phyloP scores from a whole-genome alignment of 345 rosid species.

The Salix brachista region DNA sequence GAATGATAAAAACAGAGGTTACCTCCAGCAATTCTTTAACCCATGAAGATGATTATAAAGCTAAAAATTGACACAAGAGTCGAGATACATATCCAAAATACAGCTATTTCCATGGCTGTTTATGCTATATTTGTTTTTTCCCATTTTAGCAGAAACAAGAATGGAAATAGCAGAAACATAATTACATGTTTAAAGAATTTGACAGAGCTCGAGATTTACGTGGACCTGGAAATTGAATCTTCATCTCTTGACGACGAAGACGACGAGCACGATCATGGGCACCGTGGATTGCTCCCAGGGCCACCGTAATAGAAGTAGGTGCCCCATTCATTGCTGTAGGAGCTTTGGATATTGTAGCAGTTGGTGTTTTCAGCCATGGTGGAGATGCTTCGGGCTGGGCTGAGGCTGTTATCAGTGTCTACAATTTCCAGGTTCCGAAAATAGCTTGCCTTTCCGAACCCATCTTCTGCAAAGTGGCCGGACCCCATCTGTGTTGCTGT shows the following conservation, averaged over 20 bases:
- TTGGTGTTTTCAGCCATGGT: conserved; percentile 81
- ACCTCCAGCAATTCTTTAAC: background rate
- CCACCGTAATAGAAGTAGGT: conserved; percentile 91
- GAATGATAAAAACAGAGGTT: background rate
- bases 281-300: conserved; percentile 70
- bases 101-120: conserved; percentile 37
- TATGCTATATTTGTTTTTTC: conserved; percentile 12
- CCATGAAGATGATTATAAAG: background rate
- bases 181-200: conserved; percentile 38
- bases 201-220: background rate
- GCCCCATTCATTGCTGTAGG: conserved; percentile 82
- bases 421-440: conserved; percentile 84
- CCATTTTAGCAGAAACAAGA: conserved; percentile 27
- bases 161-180: conserved; percentile 26
- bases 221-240: background rate
- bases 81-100: conserved; percentile 13
- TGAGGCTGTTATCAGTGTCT: conserved; percentile 80
- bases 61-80: background rate
- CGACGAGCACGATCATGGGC: conserved; percentile 39
- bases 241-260: background rate
- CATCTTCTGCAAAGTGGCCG: conserved; percentile 81
- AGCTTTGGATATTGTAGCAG: conserved; percentile 79
- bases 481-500: conserved; percentile 97
- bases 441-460: conserved; percentile 82
- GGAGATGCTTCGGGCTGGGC: conserved; percentile 55